Base-by-base conservation (phyloP, 208 protist genomes). In the Vickermania ingenoplastis region DNA sequence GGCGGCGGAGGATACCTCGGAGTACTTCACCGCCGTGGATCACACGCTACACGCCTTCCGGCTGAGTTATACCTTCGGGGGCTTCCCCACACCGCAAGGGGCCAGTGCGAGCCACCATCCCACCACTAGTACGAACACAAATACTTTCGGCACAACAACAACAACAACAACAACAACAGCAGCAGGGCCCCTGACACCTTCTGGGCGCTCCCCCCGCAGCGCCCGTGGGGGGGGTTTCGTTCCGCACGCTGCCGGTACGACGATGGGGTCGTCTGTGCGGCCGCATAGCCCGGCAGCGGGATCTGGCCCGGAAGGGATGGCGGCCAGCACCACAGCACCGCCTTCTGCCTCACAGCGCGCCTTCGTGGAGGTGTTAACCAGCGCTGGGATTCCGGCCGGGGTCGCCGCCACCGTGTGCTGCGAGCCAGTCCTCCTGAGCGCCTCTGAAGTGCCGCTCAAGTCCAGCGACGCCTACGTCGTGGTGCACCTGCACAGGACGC, bases 391-490 rank as follows among this genome's bases (percentile, higher is more conserved):
- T 17, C 7, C 7, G 11, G 11, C 36, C 36, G 36, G 11, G 11
- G 36, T 45, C 36, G 36, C 36, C 11, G 7, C 36, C 36, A 45
- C 36, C 36, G 17, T 45, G 11, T 45, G 7, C 36, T 45, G 36
- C 36, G 69, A 77, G 53, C 66, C 84, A 0, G 50, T 91, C n/a
- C 65, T 73, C 41, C 67, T 89, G 11, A 63, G 64, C 2, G 54
- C 61, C 25, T 2, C 65, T 2, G 61, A 73, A 27, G 66, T 82
- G 25, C 53, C 66, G 1, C 29, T 87, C 7, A 49, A 57, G 0
- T 49, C 74, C 3, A 65, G 65, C 3, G 70, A 74, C 31, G 75
- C 82, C 53, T 89, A 88, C 52, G 11, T 92, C 23, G 58, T 92
- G 30, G 25, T 92, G 4, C 61, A 87, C 31, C 55, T 89, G 22